Conservation (phyloP, 805 yeast species). For the Metschnikowia corniflorae region DNA sequence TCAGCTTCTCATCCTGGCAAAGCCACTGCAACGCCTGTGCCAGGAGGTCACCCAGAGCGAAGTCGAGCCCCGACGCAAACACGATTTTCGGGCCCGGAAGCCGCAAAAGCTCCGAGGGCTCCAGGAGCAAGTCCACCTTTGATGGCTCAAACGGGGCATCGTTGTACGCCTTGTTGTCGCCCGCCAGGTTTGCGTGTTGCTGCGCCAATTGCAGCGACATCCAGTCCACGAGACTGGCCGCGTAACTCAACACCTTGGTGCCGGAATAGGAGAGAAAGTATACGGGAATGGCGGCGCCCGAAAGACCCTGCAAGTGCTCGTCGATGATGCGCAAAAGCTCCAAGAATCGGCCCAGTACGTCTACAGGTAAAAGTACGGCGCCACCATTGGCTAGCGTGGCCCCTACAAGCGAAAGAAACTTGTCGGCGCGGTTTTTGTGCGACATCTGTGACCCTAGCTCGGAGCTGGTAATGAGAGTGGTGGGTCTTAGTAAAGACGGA, state of each 20-base stretch:
- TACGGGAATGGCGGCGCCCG: conserved; percentile 62
- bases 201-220: conserved; percentile 84
- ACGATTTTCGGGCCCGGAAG: conserved; percentile 73
- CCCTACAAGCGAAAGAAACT: conserved; percentile 58
- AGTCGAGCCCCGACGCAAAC: conserved; percentile 66
- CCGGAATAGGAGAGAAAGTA: conserved; percentile 76
- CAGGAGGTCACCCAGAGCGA: conserved; percentile 61
- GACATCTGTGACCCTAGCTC: conserved; percentile 62
- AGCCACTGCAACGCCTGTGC: conserved; percentile 50
- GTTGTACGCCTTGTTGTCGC: conserved; percentile 21
- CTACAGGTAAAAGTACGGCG: conserved; percentile 77
- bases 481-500: conserved; percentile 69
- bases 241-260: conserved; percentile 71
- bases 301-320: conserved; percentile 44
- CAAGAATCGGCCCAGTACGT: conserved; percentile 74
- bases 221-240: conserved; percentile 93
- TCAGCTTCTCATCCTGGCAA: conserved; percentile 62
- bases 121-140: conserved; percentile 51
- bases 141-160: conserved; percentile 76
- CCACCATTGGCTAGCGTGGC: conserved; percentile 73
- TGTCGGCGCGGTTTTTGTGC: conserved; percentile 60
- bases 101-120: conserved; percentile 51
- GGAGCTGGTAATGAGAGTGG: conserved; percentile 74
- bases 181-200: conserved; percentile 61
- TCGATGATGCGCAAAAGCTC: conserved; percentile 77